phyloP scores from a whole-genome alignment of 2,329 filamentous ascomycete species.

The Sporothrix euskadiensis region DNA sequence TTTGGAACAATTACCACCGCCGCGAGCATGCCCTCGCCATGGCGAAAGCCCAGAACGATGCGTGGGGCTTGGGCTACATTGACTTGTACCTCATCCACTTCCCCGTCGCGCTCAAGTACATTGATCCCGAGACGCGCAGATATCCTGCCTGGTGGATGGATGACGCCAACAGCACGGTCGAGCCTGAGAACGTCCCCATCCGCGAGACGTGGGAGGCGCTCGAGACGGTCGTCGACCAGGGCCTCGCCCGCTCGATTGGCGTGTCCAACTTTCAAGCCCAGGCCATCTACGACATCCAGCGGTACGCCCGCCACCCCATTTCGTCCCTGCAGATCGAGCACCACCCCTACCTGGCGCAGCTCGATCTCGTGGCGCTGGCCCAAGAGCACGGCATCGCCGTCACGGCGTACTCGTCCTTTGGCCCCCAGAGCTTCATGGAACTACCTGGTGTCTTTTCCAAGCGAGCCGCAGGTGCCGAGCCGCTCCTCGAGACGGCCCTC shows the following conservation, averaged over 20 bases:
- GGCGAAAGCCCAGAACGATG: conserved; percentile 59
- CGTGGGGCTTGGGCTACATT: conserved; percentile 47
- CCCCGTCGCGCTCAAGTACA: not conserved
- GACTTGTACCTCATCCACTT: not conserved
- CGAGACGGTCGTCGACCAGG: not conserved
- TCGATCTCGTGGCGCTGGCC: conserved; percentile 67
- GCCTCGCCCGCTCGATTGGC: not conserved
- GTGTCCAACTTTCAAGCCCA: not conserved
- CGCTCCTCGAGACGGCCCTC: not conserved
- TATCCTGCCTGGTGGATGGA: not conserved
- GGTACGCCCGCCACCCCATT: conserved; percentile 29
- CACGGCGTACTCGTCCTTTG: conserved; percentile 70
- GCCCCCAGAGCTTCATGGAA: conserved; percentile 42
- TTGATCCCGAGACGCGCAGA: not conserved
- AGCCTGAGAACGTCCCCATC: not conserved
- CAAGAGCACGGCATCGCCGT: conserved; percentile 69
- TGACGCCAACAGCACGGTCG: not conserved
- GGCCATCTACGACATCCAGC: not conserved
- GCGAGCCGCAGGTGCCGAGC: too few species aligned
- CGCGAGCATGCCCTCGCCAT: conserved; percentile 63
- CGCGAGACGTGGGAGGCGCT: not conserved
- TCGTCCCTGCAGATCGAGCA: conserved; percentile 52
- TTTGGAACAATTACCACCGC: conserved; percentile 63
- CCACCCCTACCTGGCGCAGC: conserved; percentile 83
- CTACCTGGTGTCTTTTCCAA: not conserved